A percentile compares a stretch with the other conserved stretches of the same genome.
These are phyloP conservation scores for Adenanthera pavonina DNA, from an alignment of 306 rosid genomes.

Conservation along the genomic window DNA sequence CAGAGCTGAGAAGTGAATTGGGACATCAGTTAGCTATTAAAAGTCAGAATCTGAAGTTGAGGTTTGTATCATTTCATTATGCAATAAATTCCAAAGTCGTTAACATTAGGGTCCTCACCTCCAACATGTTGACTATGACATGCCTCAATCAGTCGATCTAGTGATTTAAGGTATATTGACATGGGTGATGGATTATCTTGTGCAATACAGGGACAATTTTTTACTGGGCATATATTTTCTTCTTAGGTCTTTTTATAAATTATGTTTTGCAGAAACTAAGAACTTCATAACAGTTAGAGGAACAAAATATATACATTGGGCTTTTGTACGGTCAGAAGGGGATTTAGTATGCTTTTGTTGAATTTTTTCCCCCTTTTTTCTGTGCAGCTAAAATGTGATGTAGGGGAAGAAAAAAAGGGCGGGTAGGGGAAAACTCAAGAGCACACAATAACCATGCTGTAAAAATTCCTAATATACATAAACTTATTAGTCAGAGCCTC, in stretches of 20 bases:
- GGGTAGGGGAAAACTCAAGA: not conserved
- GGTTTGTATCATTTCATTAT: constrained; percentile 52
- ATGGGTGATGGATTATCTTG: not conserved
- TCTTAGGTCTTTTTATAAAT: not conserved
- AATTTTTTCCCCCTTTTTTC: not conserved
- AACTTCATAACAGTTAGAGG: not conserved
- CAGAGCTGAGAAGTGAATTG: constrained; percentile 80
- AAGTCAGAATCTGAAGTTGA: constrained; percentile 68
- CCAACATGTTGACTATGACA: not conserved
- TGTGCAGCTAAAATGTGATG: not conserved
- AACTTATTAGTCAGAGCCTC: not conserved
- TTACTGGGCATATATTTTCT: not conserved
- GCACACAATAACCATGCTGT: not conserved
- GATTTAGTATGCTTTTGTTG: not conserved
- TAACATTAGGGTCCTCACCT: not conserved
- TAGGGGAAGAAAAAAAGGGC: not conserved
- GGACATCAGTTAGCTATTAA: constrained; percentile 84
- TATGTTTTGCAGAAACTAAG: not conserved
- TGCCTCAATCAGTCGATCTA: not conserved
- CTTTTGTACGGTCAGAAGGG: not conserved
- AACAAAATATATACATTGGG: not conserved
- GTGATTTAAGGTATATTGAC: not conserved
- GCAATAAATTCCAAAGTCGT: not conserved
- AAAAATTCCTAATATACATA: not conserved
- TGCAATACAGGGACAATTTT: not conserved